phyloP scores from a whole-genome alignment of 2,329 filamentous ascomycete genomes.

The Didymella lethalis region DNA sequence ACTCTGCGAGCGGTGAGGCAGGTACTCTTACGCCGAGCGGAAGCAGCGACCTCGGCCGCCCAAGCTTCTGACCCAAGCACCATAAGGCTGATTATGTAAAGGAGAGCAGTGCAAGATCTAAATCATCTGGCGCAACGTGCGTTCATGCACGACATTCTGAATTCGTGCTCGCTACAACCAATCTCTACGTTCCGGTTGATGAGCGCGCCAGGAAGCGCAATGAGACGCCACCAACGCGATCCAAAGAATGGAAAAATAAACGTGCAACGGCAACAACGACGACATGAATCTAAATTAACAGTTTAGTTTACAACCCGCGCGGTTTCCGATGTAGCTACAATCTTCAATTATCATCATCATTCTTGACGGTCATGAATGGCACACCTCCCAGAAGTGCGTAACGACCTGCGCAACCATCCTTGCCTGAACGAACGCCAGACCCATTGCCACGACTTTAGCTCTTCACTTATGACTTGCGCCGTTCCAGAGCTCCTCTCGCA shows the following conservation, averaged over 20 bases:
- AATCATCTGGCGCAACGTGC: neutral
- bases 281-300: neutral
- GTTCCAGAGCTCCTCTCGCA: constrained; percentile 39
- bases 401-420: constrained; percentile 9
- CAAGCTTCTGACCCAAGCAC: constrained; percentile 1
- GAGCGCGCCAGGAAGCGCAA: neutral
- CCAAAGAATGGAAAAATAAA: neutral
- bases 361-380: neutral
- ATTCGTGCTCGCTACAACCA: neutral
- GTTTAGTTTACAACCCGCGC: constrained; percentile 2
- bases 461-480: neutral
- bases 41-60: constrained; percentile 3
- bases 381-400: constrained; percentile 7
- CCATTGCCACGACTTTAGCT: neutral
- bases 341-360: constrained; percentile 5
- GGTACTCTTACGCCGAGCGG: neutral
- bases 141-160: neutral
- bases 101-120: constrained; percentile 2
- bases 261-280: neutral
- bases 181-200: neutral
- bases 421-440: constrained; percentile 1
- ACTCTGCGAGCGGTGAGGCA: constrained; percentile 17
- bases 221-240: neutral
- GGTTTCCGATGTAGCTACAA: neutral
- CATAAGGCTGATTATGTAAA: constrained; percentile 14